Evolutionary conservation across 73 alveolate species (phyloP).

Genomic region (Paramecium octaurelia): DNA sequence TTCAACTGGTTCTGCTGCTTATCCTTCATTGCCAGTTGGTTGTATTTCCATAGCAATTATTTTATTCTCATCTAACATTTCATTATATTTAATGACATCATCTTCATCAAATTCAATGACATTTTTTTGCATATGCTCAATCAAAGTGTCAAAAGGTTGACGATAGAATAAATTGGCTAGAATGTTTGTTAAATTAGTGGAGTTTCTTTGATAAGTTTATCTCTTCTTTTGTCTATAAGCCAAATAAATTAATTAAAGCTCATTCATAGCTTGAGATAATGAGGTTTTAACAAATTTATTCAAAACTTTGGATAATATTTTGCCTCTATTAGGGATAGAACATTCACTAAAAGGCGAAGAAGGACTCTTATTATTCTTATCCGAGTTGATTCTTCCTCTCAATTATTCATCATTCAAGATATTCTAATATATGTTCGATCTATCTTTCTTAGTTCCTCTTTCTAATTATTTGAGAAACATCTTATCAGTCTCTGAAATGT

Average conservation of each 20-base stretch:
- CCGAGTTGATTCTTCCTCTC: neutral
- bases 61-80: conserved; percentile 13
- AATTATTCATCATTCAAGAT: neutral
- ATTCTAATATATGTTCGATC: neutral
- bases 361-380: conserved; percentile 9
- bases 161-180: neutral
- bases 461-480: neutral
- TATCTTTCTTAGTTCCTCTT: neutral
- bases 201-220: neutral
- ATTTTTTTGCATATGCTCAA: neutral
- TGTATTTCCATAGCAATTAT: neutral
- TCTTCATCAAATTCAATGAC: conserved; percentile 2
- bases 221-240: neutral
- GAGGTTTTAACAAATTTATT: neutral
- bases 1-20: conserved; percentile 36
- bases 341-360: conserved; percentile 3
- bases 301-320: neutral
- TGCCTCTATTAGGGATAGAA: neutral
- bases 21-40: neutral
- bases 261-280: neutral
- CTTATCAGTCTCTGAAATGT: conserved; percentile 3
- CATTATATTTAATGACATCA: neutral
- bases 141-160: neutral
- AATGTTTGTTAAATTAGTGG: neutral
- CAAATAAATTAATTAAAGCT: neutral